Base-by-base conservation (phyloP, 257 asterid genomes). In the Solanum medicagineum region DNA sequence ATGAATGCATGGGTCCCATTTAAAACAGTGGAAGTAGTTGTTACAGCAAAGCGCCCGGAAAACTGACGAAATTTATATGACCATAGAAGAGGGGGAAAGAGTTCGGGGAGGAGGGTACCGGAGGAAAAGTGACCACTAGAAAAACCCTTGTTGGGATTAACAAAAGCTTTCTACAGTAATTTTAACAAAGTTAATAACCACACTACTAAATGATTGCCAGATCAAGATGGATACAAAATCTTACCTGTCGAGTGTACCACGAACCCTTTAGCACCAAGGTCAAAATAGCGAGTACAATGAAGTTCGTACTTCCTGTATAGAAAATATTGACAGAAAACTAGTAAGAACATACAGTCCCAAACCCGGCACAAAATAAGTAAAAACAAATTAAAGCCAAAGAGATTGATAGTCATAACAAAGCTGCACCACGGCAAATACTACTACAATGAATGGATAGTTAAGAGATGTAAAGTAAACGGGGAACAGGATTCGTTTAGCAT, bases 211-310 rank as follows among this genome's bases (percentile, higher is more conserved):
- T 24, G 10, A 15, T 17, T 8, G 13, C 5, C 55, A 75, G 26
- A 49, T 77, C 45, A 51, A 24, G 12, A 49, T 2, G 22, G 82
- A 15, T 3, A 13, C 45, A 86, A 59, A 82, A 79, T 54, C 75
- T 84, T 22, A 97, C 99, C 95, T 97, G 99, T 68, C 99, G 94
- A 81, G 91, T 90, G 89, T 97, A 86, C 97, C 98, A 97, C 88
- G 98, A 88, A 88, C 97, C 98, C 85, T 96, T 95, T 40, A 95
- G 86, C 68, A 90, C 91, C 95, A 97, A 90, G 54, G 98, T 95
- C 90, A 94, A 88, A 80, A 95, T 69, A 16, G 99, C 97, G 73
- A 97, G 92, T 87, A 97, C 87, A 70, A 95, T 90, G 87, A 97
- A 95, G 88, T 95, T 97, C 60, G 99, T 92, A 92, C 98, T 89